Base-by-base conservation (phyloP, 345 rosid species). In the Moricandia arvensis region DNA sequence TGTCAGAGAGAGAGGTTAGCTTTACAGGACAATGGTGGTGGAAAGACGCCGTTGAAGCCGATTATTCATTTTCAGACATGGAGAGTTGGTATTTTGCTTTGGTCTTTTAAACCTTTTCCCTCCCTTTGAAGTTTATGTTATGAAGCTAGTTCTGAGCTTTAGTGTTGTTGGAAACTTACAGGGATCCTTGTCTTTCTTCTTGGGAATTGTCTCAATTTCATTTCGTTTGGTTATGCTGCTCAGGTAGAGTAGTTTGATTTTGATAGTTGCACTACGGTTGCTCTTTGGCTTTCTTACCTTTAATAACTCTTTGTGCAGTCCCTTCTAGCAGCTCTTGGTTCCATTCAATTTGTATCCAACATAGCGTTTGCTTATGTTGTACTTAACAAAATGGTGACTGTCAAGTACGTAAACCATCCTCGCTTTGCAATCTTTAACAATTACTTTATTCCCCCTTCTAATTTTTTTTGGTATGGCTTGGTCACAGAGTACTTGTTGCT, bases 221-320 rank as follows among this genome's bases (percentile, higher is more conserved):
- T 95, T 84, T 95, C 99, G 5, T 95, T 95, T 70, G 99, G 93
- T 82, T 94, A 94, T 91, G 99, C 99, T 87, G 99, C 99, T 69
- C 99, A 95, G 99, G 99, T 95, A 57, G 49, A 77, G 8, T 45
- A 45, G n/a, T 21, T n/a, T 45, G 17, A n/a, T n/a, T 45, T 45
- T 8, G 0, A 45, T 45, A 10, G 8, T 45, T 45, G 6, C 72
- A 3, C 41, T 53, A 43, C 27, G 34, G 16, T 61, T 68, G 31
- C 3, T 66, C 59, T 66, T 51, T 24, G 34, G 7, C 9, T 70
- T 64, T 49, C 49, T 51, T 60, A 66, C 49, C 21, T 58, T 8
- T 67, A 43, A 26, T 57, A 15, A 59, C 61, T 75, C 69, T 77
- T 59, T 74, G 43, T 83, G 84, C 91, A 94, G 99, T 95, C 99